Base-by-base conservation (phyloP, 73 alveolate species). In the Paramecium tetraurelia region DNA sequence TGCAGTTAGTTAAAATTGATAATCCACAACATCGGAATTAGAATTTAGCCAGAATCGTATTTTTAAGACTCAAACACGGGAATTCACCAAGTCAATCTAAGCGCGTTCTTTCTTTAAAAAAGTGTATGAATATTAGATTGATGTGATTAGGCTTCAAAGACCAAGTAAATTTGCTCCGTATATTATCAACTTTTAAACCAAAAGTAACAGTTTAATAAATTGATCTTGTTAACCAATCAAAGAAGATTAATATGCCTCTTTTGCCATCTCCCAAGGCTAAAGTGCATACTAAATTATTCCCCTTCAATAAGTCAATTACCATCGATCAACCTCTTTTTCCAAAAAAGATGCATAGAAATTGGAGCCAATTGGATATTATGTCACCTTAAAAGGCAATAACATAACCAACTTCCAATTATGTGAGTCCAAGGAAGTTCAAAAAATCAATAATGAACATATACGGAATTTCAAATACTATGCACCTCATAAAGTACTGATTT, bases 401-500 rank as follows among this genome's bases (percentile, higher is more conserved):
- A 27, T 33, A 63, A 8, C 84, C 84, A 27, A 2, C 84, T n/a
- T 53, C 69, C 0, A 53, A 53, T 63, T 63, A 31, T 33, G 84
- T 33, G 2, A 63, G 84, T 33, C 84, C 84, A 11, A 27, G 84
- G 46, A 63, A 63, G 29, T 63, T 63, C 84, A 63, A 63, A 33
- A 63, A 63, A 63, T 63, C 84, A 14, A 63, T 63, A 63, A 63
- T 63, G 84, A 63, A 63, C 29, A 63, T 63, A 31, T 63, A 63
- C 27, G 84, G 84, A 11, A 63, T 63, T 31, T 63, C 84, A 63
- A 63, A 63, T 63, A 63, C 84, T 63, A 63, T 63, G 84, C 84
- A 63, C 21, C 27, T 63, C 3, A 63, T 63, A 31, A 63, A 63
- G 27, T 63, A 63, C 84, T 63, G 84, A 63, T 53, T 53, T 53